phyloP scores from a whole-genome alignment of 805 yeast species.

The Novakomyces olei region DNA sequence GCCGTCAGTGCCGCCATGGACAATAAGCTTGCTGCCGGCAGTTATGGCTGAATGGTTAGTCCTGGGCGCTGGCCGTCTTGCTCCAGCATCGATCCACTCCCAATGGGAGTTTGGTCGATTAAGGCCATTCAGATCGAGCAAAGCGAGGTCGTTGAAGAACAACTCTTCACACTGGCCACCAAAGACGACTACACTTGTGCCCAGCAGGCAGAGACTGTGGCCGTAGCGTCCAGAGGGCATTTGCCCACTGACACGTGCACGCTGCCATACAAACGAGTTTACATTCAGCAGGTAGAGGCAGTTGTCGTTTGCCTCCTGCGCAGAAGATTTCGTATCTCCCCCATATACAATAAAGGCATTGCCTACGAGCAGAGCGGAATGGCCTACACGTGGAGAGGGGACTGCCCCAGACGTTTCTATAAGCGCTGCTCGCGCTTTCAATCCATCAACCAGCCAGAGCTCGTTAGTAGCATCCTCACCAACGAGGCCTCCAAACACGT shows the following conservation, averaged over 20 bases:
- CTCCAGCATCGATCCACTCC: constrained; percentile 42
- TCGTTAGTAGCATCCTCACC: constrained; percentile 74
- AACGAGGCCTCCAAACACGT: constrained; percentile 84
- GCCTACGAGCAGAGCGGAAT: constrained; percentile 75
- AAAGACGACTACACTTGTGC: constrained; percentile 48
- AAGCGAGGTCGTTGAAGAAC: constrained; percentile 60
- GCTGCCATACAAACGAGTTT: constrained; percentile 55
- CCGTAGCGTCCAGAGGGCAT: constrained; percentile 90
- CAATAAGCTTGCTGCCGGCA: constrained; percentile 52
- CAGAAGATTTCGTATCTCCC: constrained; percentile 51
- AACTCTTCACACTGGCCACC: constrained; percentile 88
- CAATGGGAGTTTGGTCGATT: constrained; percentile 66
- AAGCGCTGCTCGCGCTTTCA: constrained; percentile 17
- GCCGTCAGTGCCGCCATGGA: constrained; percentile 83
- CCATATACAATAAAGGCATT: constrained; percentile 90
- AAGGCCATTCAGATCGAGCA: constrained; percentile 63
- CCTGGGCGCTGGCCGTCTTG: constrained; percentile 49
- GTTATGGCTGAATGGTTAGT: constrained; percentile 80
- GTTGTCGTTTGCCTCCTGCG: constrained; percentile 41
- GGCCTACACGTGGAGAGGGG: constrained; percentile 94
- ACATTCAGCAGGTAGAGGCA: constrained; percentile 71
- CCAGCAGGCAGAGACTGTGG: constrained; percentile 60
- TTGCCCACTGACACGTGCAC: constrained; percentile 47
- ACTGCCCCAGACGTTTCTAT: constrained; percentile 55
- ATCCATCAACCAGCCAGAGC: constrained; percentile 66